Conservation (phyloP, 306 rosid species). For the Rubus idaeus region DNA sequence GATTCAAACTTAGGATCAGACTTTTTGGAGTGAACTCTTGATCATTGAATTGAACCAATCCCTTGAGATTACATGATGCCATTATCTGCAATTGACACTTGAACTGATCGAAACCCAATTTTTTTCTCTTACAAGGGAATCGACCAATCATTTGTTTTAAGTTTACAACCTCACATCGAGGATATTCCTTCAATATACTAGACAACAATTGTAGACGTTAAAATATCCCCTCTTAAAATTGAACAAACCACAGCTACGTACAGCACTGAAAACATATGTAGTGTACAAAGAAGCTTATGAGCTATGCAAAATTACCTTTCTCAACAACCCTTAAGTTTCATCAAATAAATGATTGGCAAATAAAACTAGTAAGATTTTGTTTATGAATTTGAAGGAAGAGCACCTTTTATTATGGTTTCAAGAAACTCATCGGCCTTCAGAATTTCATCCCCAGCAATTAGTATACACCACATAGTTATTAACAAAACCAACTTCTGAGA, state of each 20-base stretch:
- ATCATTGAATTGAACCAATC: background rate
- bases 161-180: background rate
- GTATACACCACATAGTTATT: conserved; percentile 11
- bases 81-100: background rate
- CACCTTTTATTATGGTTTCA: conserved; percentile 84
- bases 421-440: conserved; percentile 83
- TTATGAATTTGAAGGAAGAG: conserved; percentile 17
- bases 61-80: background rate
- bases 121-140: background rate
- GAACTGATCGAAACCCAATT: background rate
- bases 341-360: background rate
- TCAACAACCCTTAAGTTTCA: conserved; percentile 7
- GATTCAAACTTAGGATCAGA: background rate
- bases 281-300: background rate
- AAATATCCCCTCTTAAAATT: too few species aligned
- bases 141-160: background rate
- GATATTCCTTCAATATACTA: background rate
- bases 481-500: conserved; percentile 15
- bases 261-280: background rate
- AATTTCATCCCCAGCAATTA: conserved; percentile 60
- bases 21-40: background rate
- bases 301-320: background rate
- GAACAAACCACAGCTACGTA: background rate
- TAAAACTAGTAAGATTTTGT: background rate
- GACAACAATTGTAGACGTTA: background rate